Percentiles rank a stretch among this genome's conserved stretches.
phyloP scores from a whole-genome alignment of 164 flowering plant species.

The Santalum album region DNA sequence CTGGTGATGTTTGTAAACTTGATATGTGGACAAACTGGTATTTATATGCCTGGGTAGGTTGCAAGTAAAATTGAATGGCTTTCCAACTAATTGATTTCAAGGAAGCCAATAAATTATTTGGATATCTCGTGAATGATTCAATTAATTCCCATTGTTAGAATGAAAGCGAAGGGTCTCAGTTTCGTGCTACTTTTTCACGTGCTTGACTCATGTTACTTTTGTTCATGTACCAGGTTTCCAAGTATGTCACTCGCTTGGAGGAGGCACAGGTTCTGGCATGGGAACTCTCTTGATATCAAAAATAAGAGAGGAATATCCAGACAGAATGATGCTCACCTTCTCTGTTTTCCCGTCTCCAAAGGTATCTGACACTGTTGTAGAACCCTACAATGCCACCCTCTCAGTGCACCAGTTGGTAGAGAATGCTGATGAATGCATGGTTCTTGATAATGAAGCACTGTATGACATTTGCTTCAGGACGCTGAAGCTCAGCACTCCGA shows the following conservation, averaged over 20 bases:
- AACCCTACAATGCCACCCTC: constrained; percentile 84
- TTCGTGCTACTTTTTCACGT: not conserved
- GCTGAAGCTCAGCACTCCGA: constrained; percentile 73
- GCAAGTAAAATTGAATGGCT: too few species aligned
- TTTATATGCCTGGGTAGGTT: too few species aligned
- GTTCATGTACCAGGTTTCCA: constrained; percentile 51
- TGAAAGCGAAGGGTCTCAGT: not conserved
- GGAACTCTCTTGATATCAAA: constrained; percentile 78
- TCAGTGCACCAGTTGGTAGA: constrained; percentile 81
- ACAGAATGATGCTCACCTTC: constrained; percentile 66
- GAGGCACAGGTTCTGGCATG: constrained; percentile 87
- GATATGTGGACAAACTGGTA: too few species aligned
- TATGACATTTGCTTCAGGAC: constrained; percentile 83
- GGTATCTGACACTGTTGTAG: constrained; percentile 87
- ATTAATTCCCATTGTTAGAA: not conserved
- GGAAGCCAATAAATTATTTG: not conserved
- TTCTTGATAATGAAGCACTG: constrained; percentile 77
- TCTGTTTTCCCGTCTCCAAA: constrained; percentile 78
- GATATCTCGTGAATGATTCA: not conserved
- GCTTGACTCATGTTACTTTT: not conserved
- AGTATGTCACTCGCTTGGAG: constrained; percentile 83
- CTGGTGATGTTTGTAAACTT: too few species aligned
- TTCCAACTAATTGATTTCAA: too few species aligned
- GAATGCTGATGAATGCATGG: constrained; percentile 89
- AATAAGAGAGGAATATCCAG: constrained; percentile 69